Evolutionary conservation across 176 grass and related monocot species (phyloP), one percentile per base, ranked within the genome.

Genomic region (Avena eriantha): DNA sequence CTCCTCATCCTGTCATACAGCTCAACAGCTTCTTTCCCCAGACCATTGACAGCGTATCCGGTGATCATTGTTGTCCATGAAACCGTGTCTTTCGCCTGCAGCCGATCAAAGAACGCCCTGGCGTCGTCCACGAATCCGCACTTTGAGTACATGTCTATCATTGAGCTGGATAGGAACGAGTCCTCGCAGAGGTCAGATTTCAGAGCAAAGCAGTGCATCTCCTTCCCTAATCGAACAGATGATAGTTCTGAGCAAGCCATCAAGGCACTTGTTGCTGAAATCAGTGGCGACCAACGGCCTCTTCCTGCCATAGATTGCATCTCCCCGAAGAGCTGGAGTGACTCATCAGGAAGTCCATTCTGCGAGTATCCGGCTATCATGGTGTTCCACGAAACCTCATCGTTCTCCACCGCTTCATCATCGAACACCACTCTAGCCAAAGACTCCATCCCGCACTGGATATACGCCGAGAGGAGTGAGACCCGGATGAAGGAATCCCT

Each of bases 101-200:
- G 69, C 64, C 67, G 74, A 74, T 87, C 68, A 41, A 95, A 92
- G 82, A 95, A 88, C 1, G 0, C 82, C 82, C 90, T 82, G 22
- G 90, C 90, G 21, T 95, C 83, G 2, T 92, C 93, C 29, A 84
- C 1, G 4, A 80, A 91, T 43, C 92, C 92, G 22, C 90, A 92
- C 76, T 94, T 94, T 0, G 92, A 85, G 71, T 94, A 94, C 92
- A 94, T 92, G 57, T 92, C 92, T 29, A 92, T 94, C 23, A 90
- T 3, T 12, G 92, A 94, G 35, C 92, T 90, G 7, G 84, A 76
- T 5, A 94, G 60, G 26, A 90, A 90, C 2, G 90, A 47, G 60
- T 94, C 93, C 0, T 85, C 81, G 1, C 71, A 73, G 56, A 69
- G 79, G 21, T 56, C 54, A 10, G 73, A 50, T 82, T 87, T 92